Evolutionary conservation across 2,329 filamentous ascomycete species (phyloP).

Genomic region (Cylindrodendrum hubeiense): DNA sequence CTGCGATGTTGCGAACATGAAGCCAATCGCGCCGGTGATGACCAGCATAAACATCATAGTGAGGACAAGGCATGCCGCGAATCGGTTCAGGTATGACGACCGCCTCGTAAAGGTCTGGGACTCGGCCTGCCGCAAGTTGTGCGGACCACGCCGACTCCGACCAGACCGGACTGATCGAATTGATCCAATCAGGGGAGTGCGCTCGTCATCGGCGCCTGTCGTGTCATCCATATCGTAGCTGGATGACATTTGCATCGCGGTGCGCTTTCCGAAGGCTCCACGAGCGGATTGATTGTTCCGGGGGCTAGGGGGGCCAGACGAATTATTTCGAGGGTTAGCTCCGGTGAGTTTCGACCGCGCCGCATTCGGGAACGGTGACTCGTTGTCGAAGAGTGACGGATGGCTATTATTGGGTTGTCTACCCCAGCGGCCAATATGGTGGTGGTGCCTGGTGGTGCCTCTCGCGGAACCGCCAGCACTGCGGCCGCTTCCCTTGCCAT

Average conservation of each 20-base stretch:
- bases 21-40: slow-evolving; percentile 86
- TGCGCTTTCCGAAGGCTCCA: slow-evolving; percentile 57
- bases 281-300: slow-evolving; percentile 61
- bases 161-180: slow-evolving; percentile 70
- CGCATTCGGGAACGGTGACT: slow-evolving; percentile 81
- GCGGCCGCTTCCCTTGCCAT: slow-evolving; percentile 72
- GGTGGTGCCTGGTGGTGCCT: slow-evolving; percentile 80
- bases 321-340: slow-evolving; percentile 69
- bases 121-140: slow-evolving; percentile 78
- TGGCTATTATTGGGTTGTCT: slow-evolving; percentile 76
- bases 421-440: slow-evolving; percentile 80
- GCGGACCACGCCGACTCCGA: slow-evolving; percentile 66
- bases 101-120: slow-evolving; percentile 75
- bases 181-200: slow-evolving; percentile 79
- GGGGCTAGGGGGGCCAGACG: slow-evolving; percentile 79
- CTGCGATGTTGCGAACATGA: slow-evolving; percentile 92
- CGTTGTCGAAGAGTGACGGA: slow-evolving; percentile 79
- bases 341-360: slow-evolving; percentile 73
- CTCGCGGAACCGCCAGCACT: slow-evolving; percentile 72
- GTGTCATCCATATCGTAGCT: slow-evolving; percentile 86
- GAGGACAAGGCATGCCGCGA: slow-evolving; percentile 90
- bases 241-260: slow-evolving; percentile 70
- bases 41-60: slow-evolving; percentile 84
- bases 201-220: slow-evolving; percentile 85
- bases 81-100: slow-evolving; percentile 75